Evolutionary conservation across 1,284 basidiomycete genomes (phyloP), one percentile per base, ranked within the genome.

Genomic region (Trichosporon inkin): DNA sequence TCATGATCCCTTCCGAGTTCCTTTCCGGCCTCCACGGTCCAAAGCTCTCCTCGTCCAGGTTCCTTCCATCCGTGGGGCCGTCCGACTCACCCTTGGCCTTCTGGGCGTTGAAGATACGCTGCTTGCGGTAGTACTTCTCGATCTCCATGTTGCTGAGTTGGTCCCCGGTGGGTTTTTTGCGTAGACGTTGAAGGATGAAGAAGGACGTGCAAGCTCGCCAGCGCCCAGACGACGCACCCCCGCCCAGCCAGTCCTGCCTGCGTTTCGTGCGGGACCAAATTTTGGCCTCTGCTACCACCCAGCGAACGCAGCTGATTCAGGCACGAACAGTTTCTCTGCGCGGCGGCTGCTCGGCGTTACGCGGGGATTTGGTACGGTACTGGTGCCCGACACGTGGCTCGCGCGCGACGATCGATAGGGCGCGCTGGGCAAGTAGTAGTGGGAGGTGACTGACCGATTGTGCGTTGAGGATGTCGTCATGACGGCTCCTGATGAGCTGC

Each of bases 61-160:
- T 14, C 20, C 22, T 14, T 22, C 19, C 44, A 19, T 49, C 28
- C 28, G 44, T 32, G 22, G 24, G 22, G 24, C 28, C 17, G 32
- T 16, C 19, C 22, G 19, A 17, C 89, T 79, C 82, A 91, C 91
- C 90, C 77, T 88, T 88, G 71, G 85, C 83, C 86, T 99, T 99
- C 80, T 91, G 84, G 83, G 96, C 96, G 82, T 96, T 92, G 87
- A 99, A 99, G 79, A 99, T 86, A 77, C 88, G 86, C 81, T 99
- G 95, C 84, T 97, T 97, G 82, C 95, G 92, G 84, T 84, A 97
- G 70, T 55, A 55, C 47, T 55, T 55, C 49, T 60, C 59, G 49
- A 53, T 56, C 55, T 60, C 59, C 44, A 49, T 49, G 44, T 22
- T 49, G 44, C 5, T 32, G 24, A 14, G 24, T 32, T 49, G 44